Percentiles rank a stretch among this genome's conserved stretches.
phyloP scores from a whole-genome alignment of 176 grass and related monocot genomes.

The Thalia dealbata region DNA sequence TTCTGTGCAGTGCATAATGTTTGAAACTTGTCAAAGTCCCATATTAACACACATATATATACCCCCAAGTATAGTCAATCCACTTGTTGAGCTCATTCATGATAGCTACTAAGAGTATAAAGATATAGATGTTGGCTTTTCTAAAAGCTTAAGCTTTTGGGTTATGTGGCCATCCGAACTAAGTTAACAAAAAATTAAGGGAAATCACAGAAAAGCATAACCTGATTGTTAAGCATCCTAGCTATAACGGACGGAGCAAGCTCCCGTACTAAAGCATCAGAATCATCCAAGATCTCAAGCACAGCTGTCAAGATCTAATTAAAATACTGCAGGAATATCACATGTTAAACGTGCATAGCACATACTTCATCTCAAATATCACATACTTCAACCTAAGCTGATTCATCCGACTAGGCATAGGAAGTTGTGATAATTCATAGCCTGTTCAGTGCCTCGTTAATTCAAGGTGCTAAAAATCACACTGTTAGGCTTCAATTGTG shows the following conservation, averaged over 20 bases:
- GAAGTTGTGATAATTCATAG: background rate
- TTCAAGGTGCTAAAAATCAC: background rate
- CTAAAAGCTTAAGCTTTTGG: no score
- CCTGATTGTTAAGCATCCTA: conserved; percentile 93
- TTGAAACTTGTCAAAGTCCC: no score
- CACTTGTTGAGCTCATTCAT: no score
- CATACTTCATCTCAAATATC: background rate
- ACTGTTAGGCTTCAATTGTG: background rate
- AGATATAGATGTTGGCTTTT: no score
- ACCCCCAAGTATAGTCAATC: no score
- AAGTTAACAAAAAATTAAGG: no score
- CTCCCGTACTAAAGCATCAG: conserved; percentile 62
- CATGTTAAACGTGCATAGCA: background rate
- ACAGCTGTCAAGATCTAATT: conserved; percentile 94
- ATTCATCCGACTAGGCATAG: background rate
- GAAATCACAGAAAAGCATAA: background rate
- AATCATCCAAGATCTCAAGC: conserved; percentile 75
- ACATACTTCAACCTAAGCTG: background rate
- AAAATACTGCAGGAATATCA: conserved; percentile 70
- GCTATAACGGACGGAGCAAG: conserved; percentile 62
- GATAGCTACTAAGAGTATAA: no score
- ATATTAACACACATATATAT: no score
- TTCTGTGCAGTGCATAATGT: no score
- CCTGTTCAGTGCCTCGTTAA: background rate
- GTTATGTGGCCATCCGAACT: no score